phyloP scores from a whole-genome alignment of 768 basidiomycete genomes.

The Psilocybe cubensis region DNA sequence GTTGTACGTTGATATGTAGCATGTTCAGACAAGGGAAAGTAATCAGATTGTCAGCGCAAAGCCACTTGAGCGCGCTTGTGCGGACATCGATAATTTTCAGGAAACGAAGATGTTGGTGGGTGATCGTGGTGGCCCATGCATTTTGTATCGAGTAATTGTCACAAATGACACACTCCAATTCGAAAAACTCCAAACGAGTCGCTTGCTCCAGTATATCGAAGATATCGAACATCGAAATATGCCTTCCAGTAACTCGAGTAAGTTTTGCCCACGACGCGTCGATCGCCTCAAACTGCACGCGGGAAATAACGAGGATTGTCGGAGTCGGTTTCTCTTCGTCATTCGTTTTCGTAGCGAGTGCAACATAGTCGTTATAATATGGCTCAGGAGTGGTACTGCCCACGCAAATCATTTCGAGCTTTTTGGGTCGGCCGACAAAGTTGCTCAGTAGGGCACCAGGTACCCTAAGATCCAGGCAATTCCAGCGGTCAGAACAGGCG shows the following conservation, averaged over 20 bases:
- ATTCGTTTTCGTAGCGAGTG: neutral
- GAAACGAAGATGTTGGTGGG: neutral
- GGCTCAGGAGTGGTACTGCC: neutral
- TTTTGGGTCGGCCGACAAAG: neutral
- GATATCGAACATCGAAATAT: neutral
- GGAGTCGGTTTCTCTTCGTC: neutral
- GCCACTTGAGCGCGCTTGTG: neutral
- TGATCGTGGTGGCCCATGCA: neutral
- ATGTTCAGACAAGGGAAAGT: neutral
- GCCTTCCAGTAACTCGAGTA: neutral
- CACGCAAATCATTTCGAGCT: neutral
- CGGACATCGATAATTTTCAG: neutral
- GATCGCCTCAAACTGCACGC: neutral
- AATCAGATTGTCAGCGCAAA: neutral
- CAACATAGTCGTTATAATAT: neutral
- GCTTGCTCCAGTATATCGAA: neutral
- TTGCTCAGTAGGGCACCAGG: neutral
- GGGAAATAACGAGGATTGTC: neutral
- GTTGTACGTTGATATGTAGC: neutral
- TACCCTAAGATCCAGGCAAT: neutral
- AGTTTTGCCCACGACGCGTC: neutral
- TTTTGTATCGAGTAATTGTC: neutral
- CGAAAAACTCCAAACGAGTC: neutral
- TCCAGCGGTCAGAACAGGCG: neutral
- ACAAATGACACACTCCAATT: neutral